A percentile compares a stretch with the other conserved stretches of the same genome.
Conservation (phyloP, 495 filamentous ascomycete species). For the Penicillium cosmopolitanum region DNA sequence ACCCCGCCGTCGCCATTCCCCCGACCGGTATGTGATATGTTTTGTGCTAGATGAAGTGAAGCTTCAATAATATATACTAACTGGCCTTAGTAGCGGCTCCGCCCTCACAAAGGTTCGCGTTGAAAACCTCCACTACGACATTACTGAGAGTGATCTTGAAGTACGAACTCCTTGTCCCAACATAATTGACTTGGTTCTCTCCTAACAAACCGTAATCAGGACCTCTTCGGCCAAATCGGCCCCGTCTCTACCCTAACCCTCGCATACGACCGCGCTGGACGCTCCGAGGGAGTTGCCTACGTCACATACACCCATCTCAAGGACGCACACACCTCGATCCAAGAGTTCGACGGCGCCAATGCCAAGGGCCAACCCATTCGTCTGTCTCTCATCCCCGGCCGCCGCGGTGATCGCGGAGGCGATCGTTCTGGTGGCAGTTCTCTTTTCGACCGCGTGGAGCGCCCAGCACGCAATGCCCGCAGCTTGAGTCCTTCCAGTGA, state of each 20-base stretch:
- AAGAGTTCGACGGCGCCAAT: conserved; percentile 87
- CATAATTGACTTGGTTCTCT: neutral
- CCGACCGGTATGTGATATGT: conserved; percentile 51
- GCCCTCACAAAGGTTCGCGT: conserved; percentile 76
- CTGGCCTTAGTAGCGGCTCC: conserved; percentile 32
- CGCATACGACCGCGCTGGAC: conserved; percentile 86
- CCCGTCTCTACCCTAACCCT: conserved; percentile 70
- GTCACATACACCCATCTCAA: conserved; percentile 72
- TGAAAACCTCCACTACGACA: conserved; percentile 92
- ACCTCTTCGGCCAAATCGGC: conserved; percentile 79
- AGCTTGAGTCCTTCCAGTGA: conserved; percentile 46
- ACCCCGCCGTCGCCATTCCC: conserved; percentile 50
- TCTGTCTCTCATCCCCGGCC: conserved; percentile 65
- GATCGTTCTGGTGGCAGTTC: conserved; percentile 51
- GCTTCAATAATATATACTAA: conserved; percentile 15
- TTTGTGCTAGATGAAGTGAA: neutral
- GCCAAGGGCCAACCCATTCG: conserved; percentile 91
- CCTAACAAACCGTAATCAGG: conserved; percentile 50
- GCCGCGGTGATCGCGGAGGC: conserved; percentile 44
- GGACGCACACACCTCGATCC: conserved; percentile 75
- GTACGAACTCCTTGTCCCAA: conserved; percentile 52
- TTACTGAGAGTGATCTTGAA: conserved; percentile 83
- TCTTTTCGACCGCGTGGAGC: conserved; percentile 76
- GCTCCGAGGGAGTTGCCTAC: conserved; percentile 83
- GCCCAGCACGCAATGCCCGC: conserved; percentile 40